Base-by-base conservation (phyloP, 495 filamentous ascomycete genomes). In the Lophiotrema nucula region DNA sequence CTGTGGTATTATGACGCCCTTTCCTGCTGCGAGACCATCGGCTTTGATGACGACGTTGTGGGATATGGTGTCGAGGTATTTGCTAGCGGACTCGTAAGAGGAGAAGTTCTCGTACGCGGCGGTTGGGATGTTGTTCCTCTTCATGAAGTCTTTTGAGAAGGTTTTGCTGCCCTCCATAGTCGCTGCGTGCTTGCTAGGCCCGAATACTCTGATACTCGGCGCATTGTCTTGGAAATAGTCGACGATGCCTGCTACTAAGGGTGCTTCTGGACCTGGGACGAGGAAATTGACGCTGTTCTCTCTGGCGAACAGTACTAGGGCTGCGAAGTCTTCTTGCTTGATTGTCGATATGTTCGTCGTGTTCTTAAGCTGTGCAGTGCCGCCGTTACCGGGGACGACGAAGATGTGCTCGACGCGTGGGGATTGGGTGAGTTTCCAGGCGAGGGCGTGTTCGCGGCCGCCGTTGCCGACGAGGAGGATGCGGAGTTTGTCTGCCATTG, bases 141-240 rank as follows among this genome's bases (percentile, higher is more conserved):
- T 82, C 95, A 98, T 98, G 71, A 98, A 98, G 73, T 98, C 92
- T 73, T 98, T 98, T 26, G 90, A 88, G 74, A 95, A 97, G 13
- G 92, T 87, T 77, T 98, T 97, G 70, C 87, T 92, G 50, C 93
- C 93, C 72, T 98, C 93, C 86, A 98, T 88, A 49, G 81, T 80
- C 25, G 95, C 92, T 35, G 93, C 95, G 33, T 80, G 81, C 76
- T 89, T 84, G 44, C 85, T 87, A 2, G 93, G 93, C 13, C 93
- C 93, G 65, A 96, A 98, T 73, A 84, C 87, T 66, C 82, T 78
- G 62, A 97, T 90, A 16, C 84, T 83, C 42, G 82, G 49, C 3
- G 57, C 60, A 64, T 73, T 53, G 27, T 62, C 61, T 67, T 64
- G 59, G 77, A 98, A 97, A 74, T 86, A 88, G 59, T 83, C 85